Conservation (phyloP, 2,329 filamentous ascomycete species). For the Cladosporium austrohemisphaericum region DNA sequence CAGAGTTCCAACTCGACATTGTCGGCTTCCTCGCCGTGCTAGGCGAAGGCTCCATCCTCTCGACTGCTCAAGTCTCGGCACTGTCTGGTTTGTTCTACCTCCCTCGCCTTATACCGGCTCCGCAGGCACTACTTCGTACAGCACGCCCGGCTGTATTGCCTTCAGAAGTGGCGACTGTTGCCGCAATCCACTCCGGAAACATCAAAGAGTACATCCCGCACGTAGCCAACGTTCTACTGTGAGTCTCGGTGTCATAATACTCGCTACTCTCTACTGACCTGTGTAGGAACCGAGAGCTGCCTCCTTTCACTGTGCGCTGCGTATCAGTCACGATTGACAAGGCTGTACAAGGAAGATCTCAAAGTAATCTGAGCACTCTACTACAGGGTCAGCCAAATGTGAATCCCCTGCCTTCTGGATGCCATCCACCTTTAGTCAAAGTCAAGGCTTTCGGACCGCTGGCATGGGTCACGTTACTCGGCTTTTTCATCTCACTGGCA, state of each 20-base stretch:
- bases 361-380: constrained; percentile 25
- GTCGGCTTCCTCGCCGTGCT: constrained; percentile 53
- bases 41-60: constrained; percentile 49
- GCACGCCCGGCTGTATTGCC: constrained; percentile 42
- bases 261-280: neutral
- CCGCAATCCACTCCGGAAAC: constrained; percentile 48
- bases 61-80: constrained; percentile 50
- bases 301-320: constrained; percentile 27
- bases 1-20: constrained; percentile 47
- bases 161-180: constrained; percentile 38
- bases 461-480: constrained; percentile 43
- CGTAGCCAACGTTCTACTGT: constrained; percentile 47
- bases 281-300: constrained; percentile 17
- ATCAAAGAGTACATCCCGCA: constrained; percentile 45
- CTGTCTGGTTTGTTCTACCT: constrained; percentile 49
- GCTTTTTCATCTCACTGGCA: constrained; percentile 40
- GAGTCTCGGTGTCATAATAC: constrained; percentile 18
- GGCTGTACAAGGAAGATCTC: neutral
- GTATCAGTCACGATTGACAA: constrained; percentile 24
- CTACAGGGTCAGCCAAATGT: constrained; percentile 40
- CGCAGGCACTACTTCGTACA: constrained; percentile 48
- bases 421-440: neutral
- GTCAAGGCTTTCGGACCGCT: constrained; percentile 36
- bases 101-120: constrained; percentile 49
- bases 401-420: neutral